phyloP scores from a whole-genome alignment of 805 yeast species.

The Starmerella vitae region DNA sequence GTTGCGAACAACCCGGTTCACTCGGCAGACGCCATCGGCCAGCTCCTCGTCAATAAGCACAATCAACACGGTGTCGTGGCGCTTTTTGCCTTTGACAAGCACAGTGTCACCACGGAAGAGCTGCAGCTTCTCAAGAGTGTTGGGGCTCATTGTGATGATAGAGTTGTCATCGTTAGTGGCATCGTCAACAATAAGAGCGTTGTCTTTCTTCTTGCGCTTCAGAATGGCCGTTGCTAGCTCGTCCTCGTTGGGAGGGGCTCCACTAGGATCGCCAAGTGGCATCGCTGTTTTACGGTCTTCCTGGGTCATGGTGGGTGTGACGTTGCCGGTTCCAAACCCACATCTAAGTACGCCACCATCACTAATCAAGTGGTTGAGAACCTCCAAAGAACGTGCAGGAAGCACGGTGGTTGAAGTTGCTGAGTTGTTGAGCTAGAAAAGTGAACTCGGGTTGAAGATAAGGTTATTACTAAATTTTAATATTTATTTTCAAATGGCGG shows the following conservation, averaged over 20 bases:
- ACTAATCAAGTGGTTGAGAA: too few species aligned
- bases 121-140: conserved; percentile 88
- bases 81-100: conserved; percentile 91
- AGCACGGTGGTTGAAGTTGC: too few species aligned
- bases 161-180: conserved; percentile 94
- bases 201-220: conserved; percentile 95
- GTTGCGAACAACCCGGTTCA: conserved; percentile 92
- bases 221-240: conserved; percentile 93
- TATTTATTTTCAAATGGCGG: too few species aligned
- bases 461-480: too few species aligned
- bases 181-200: conserved; percentile 88
- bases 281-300: conserved; percentile 30
- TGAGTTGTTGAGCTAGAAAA: too few species aligned
- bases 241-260: conserved; percentile 28
- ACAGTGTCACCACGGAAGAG: conserved; percentile 97
- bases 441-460: too few species aligned
- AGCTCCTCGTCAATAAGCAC: conserved; percentile 93
- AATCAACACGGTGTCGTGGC: conserved; percentile 92
- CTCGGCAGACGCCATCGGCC: conserved; percentile 87
- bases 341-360: too few species aligned
- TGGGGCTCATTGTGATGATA: conserved; percentile 84
- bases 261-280: conserved; percentile 27
- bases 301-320: conserved; percentile 10
- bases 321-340: too few species aligned
- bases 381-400: too few species aligned